phyloP scores from a whole-genome alignment of 345 rosid species.

The Pugionium dolabratum region DNA sequence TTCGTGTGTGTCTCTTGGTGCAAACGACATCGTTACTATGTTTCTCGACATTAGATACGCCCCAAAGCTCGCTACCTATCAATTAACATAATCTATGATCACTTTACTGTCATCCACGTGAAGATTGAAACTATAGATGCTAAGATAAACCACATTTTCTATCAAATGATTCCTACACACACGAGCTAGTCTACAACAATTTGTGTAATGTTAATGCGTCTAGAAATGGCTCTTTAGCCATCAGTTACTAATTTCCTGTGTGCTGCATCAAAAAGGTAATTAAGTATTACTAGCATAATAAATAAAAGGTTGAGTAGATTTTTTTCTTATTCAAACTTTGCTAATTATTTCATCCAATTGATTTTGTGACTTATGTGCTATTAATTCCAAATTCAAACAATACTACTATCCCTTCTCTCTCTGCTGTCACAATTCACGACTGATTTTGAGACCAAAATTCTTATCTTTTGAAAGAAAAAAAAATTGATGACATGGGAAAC shows the following conservation, averaged over 20 bases:
- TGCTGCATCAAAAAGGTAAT: neutral
- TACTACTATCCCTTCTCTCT: conserved; percentile 5
- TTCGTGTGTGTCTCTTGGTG: conserved; percentile 30
- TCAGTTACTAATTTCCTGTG: neutral
- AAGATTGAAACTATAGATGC: conserved; percentile 25
- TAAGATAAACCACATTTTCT: neutral
- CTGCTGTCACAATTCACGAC: conserved; percentile 15
- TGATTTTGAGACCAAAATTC: conserved; percentile 3
- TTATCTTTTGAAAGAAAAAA: too few species aligned
- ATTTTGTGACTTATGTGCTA: conserved; percentile 4
- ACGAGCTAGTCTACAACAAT: too few species aligned
- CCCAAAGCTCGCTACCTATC: conserved; percentile 91
- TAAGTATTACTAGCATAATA: too few species aligned
- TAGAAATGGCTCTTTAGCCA: neutral
- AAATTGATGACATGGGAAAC: too few species aligned
- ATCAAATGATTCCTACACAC: neutral
- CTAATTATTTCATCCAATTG: conserved; percentile 9
- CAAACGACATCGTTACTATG: conserved; percentile 75
- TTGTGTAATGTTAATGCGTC: too few species aligned
- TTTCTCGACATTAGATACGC: conserved; percentile 75
- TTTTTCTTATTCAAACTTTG: neutral
- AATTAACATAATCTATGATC: neutral
- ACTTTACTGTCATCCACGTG: conserved; percentile 20
- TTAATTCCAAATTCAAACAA: conserved; percentile 4
- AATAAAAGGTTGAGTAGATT: neutral